These are phyloP conservation scores for Chlorokybus atmophyticus DNA, from an alignment of 139 green algal species.

Conservation along the genomic window DNA sequence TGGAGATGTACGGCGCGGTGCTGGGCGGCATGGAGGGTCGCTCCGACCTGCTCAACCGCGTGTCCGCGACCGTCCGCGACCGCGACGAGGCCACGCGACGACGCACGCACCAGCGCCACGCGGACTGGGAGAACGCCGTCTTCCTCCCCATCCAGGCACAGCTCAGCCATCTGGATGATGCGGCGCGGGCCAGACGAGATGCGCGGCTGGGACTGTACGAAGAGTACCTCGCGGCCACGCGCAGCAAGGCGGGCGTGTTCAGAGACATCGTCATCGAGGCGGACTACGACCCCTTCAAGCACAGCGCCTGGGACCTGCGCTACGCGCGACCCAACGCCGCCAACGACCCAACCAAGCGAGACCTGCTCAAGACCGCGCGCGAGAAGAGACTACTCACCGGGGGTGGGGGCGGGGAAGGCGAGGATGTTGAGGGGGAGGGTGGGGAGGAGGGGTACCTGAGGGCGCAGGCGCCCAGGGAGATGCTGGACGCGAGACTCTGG, in stretches of 20 bases:
- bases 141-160: constrained; percentile 1
- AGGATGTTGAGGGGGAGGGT: no score
- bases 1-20: not conserved
- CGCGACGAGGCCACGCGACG: not conserved
- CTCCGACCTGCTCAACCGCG: not conserved
- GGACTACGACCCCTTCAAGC: constrained; percentile 43
- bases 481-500: no score
- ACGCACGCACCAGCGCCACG: not conserved
- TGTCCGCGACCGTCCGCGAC: not conserved
- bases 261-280: constrained; percentile 43
- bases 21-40: not conserved
- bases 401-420: no score
- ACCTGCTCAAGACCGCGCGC: constrained; percentile 33
- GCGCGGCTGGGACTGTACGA: not conserved
- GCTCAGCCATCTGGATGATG: no score
- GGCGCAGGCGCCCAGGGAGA: no score
- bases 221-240: constrained; percentile 15
- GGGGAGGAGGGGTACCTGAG: no score
- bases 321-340: constrained; percentile 35
- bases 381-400: no score
- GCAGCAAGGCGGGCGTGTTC: constrained; percentile 42
- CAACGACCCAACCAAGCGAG: constrained; percentile 36
- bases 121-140: not conserved
- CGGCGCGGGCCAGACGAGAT: not conserved
- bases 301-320: constrained; percentile 8